Evolutionary conservation across 108 stramenopile genomes (phyloP), one percentile per base, ranked within the genome.

Genomic region (Cyclotella atomus): DNA sequence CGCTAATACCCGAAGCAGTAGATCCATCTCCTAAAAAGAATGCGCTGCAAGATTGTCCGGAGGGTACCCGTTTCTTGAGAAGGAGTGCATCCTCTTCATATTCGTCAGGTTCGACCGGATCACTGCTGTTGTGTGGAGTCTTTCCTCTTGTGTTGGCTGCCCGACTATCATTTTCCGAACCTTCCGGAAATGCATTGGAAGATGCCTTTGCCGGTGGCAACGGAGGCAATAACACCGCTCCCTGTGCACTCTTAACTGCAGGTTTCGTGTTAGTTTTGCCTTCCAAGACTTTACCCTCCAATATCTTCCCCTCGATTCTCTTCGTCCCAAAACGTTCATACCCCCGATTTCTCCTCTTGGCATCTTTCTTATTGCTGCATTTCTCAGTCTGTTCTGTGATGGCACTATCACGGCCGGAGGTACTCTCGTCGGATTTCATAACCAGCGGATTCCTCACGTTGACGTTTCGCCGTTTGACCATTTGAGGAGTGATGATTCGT

Each of bases 401-500:
- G 7, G 35, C 67, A n/a, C 50, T 53, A 7, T 36, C n/a, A 20
- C 24, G 36, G 0, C 32, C 30, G 8, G 19, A 9, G 17, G 36
- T 19, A 52, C 50, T 54, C 10, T 45, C 29, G 41, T 62, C 61
- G 8, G 50, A 53, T 54, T 52, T 68, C 67, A 68, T 68, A 1
- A 68, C 67, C 21, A 68, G 35, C 15, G 67, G 67, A 35, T 68
- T 68, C 32, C 34, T 68, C 9, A 55, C 33, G 35, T 68, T 68
- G 19, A 68, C 32, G 3, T 33, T 53, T 25, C 67, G 52, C 15
- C 67, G 67, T 53, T 49, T 52, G 23, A 68, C 67, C 67, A 68
- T 68, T 53, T 68, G 32, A 6, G 67, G 67, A 1, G 67, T 68
- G 50, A 68, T 68, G 3, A 68, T 32, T 5, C 53, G 67, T 23